Evolutionary conservation across 805 yeast genomes (phyloP).

Genomic region (Clavispora asparagi): DNA sequence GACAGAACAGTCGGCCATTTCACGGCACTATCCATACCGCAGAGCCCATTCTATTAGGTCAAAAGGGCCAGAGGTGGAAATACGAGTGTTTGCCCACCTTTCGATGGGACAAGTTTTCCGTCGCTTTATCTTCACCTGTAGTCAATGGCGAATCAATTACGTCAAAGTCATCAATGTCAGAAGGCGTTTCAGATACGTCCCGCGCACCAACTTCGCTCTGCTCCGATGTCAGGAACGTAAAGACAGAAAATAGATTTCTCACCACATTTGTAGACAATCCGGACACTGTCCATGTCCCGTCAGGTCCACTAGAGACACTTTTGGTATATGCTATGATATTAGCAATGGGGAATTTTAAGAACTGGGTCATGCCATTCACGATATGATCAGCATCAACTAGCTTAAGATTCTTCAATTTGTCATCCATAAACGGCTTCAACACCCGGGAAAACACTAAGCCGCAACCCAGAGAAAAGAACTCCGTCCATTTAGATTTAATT

Average conservation of each 20-base stretch:
- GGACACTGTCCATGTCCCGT: background rate
- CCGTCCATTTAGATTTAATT: conserved; percentile 21
- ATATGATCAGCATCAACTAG: background rate
- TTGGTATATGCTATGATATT: background rate
- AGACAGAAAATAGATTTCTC: background rate
- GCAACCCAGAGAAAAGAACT: conserved; percentile 26
- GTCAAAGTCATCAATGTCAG: conserved; percentile 36
- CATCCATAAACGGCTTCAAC: conserved; percentile 26
- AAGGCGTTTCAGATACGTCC: background rate
- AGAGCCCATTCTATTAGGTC: too few species aligned
- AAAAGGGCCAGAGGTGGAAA: conserved; percentile 1
- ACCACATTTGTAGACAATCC: background rate
- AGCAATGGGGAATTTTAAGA: background rate
- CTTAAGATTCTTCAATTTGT: conserved; percentile 13
- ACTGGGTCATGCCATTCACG: background rate
- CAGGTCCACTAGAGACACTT: background rate
- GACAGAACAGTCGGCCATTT: too few species aligned
- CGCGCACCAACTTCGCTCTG: background rate
- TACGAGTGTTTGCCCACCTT: background rate
- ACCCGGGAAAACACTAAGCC: conserved; percentile 26
- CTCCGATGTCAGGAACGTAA: background rate
- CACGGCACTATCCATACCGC: too few species aligned
- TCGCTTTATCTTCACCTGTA: background rate
- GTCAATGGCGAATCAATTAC: conserved; percentile 31
- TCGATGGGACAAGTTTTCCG: background rate